A percentile compares a stretch with the other conserved stretches of the same genome.
Conservation (phyloP, 495 filamentous ascomycete species). For the Aspergillus wentii region DNA sequence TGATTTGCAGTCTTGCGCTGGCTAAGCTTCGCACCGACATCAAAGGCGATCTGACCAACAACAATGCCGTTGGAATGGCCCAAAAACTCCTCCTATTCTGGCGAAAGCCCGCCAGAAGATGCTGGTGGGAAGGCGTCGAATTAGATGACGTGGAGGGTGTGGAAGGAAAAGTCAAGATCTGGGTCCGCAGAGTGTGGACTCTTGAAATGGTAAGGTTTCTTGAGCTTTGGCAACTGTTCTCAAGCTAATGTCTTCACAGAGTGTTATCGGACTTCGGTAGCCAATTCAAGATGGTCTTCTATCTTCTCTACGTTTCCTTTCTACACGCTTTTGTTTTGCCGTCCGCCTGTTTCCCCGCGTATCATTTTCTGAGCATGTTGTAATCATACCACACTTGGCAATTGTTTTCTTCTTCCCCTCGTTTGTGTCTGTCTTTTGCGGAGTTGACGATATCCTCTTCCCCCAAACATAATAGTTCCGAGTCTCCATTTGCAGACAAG, state of each 20-base stretch:
- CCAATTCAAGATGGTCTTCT: constrained; percentile 2
- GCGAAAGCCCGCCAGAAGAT: constrained; percentile 92
- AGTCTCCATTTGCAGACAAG: constrained; percentile 12
- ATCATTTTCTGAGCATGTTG: constrained; percentile 10
- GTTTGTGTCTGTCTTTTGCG: constrained; percentile 10
- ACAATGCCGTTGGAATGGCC: constrained; percentile 91
- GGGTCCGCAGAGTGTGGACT: constrained; percentile 97
- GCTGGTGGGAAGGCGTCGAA: constrained; percentile 99
- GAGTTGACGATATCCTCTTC: constrained; percentile 24
- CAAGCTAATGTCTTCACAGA: constrained; percentile 42
- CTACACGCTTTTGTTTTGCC: constrained; percentile 1
- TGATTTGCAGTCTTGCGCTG: constrained; percentile 93
- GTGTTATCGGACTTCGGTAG: constrained; percentile 84
- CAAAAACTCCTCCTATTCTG: constrained; percentile 98
- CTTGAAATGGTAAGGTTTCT: constrained; percentile 82
- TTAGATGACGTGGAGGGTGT: constrained; percentile 85
- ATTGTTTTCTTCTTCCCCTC: constrained; percentile 7
- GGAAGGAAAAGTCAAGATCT: constrained; percentile 90
- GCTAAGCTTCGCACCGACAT: constrained; percentile 91
- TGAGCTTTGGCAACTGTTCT: background rate
- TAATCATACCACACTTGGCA: constrained; percentile 7
- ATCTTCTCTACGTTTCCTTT: constrained; percentile 4
- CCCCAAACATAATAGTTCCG: too few relatives aligned
- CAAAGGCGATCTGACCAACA: constrained; percentile 68
- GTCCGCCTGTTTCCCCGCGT: constrained; percentile 11